Conservation (phyloP, 139 green algal species). For the Chlamydomonas incerta region DNA sequence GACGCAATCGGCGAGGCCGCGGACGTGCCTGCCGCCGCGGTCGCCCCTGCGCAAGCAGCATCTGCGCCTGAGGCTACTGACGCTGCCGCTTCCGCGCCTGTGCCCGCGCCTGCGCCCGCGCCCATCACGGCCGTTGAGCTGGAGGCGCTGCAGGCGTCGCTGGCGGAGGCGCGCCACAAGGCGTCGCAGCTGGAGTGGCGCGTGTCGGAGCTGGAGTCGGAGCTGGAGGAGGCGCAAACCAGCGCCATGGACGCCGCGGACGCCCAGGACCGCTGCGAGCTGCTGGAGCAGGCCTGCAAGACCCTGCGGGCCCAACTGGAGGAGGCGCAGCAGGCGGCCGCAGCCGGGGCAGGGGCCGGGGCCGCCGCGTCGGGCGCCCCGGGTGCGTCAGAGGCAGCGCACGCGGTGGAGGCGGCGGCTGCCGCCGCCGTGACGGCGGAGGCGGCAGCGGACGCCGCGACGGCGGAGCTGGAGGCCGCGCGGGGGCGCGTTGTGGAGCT, state of each 20-base stretch:
- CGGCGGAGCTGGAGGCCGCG: neutral
- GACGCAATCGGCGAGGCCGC: too few species aligned
- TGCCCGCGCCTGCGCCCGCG: too few species aligned
- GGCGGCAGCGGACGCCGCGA: neutral
- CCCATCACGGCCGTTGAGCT: too few species aligned
- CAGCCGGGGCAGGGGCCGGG: neutral
- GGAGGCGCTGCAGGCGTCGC: neutral
- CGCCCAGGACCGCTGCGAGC: conserved; percentile 14
- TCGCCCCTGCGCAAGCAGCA: too few species aligned
- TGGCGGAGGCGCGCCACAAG: neutral
- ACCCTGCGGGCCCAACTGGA: conserved; percentile 22
- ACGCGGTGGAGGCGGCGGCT: too few species aligned
- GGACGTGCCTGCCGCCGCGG: too few species aligned
- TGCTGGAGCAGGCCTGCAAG: conserved; percentile 28
- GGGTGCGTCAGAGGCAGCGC: neutral
- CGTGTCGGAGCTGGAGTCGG: conserved; percentile 13
- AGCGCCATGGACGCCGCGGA: conserved; percentile 29
- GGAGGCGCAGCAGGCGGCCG: neutral
- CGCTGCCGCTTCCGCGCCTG: too few species aligned
- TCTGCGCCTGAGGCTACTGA: too few species aligned
- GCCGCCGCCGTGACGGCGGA: too few species aligned
- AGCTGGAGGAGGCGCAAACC: conserved; percentile 22
- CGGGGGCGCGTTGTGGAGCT: neutral
- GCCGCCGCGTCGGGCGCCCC: neutral
- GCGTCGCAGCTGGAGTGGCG: conserved; percentile 19